Evolutionary conservation across 2,329 filamentous ascomycete species (phyloP).

Genomic region (Proliferodiscus dingleyae): DNA sequence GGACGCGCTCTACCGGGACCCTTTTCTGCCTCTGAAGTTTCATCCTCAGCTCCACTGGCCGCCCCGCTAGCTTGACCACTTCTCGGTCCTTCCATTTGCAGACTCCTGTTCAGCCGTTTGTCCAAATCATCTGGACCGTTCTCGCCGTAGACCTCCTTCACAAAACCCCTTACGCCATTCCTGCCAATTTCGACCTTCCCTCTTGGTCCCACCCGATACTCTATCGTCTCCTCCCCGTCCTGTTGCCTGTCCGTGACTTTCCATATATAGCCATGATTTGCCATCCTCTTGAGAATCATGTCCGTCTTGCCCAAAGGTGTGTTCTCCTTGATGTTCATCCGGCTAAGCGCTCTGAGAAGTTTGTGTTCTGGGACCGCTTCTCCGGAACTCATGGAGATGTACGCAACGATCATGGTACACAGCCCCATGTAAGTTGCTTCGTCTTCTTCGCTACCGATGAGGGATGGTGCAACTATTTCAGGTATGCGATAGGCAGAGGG

Average conservation of each 20-base stretch:
- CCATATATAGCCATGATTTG: conserved; percentile 78
- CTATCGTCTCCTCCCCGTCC: conserved; percentile 70
- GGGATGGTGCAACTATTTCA: conserved; percentile 63
- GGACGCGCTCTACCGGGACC: neutral
- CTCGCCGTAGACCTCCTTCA: conserved; percentile 55
- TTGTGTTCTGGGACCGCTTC: conserved; percentile 72
- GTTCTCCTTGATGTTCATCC: conserved; percentile 70
- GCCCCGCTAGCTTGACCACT: conserved; percentile 17
- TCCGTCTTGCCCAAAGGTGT: conserved; percentile 73
- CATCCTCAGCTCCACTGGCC: conserved; percentile 15
- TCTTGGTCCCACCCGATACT: conserved; percentile 79
- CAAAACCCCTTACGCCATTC: conserved; percentile 68
- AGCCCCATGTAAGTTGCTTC: conserved; percentile 80
- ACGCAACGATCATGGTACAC: conserved; percentile 72
- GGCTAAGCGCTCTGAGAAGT: conserved; percentile 67
- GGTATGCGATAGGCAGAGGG: conserved; percentile 63
- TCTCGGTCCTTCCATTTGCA: conserved; percentile 44
- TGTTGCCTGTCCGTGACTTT: conserved; percentile 62
- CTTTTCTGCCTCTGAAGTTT: neutral
- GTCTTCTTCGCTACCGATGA: conserved; percentile 56
- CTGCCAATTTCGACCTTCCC: conserved; percentile 80
- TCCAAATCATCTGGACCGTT: conserved; percentile 49
- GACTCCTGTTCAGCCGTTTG: conserved; percentile 54
- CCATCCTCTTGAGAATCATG: conserved; percentile 66
- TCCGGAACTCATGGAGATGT: conserved; percentile 67